Base-by-base conservation (phyloP, 805 yeast genomes). In the Myxozyma melibiosi region DNA sequence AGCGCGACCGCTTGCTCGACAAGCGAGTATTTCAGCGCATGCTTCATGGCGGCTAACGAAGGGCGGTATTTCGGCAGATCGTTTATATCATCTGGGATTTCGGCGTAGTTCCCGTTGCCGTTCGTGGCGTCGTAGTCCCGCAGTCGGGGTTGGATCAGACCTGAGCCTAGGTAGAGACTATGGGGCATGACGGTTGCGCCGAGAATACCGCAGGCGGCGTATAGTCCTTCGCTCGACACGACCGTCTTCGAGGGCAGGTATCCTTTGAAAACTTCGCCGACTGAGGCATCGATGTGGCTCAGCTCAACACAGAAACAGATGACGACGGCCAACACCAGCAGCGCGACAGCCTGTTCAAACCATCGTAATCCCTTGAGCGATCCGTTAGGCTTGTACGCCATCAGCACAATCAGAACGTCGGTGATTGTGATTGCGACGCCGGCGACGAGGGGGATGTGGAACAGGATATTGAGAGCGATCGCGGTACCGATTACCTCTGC, bases 401-500 rank as follows among this genome's bases (percentile, higher is more conserved):
- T 78, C 30, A 94, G 74, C 0, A 92, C 95, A 40, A 92, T 77
- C 54, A 92, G 70, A 4, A 92, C 97, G 67, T 92, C 99, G 4
- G 88, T 73, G 20, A 90, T 85, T 0, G 98, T 92, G 51, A 92
- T 71, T 2, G 90, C 73, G 14, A 92, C 96, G 30, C 99, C 99
- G 5, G 83, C 77, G 7, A 88, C 78, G 18, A 94, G 74, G 0
- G 98, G 98, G 5, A 94, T 75, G 2, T 82, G 80, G 69, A 91
- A 83, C 41, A 94, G 73, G 53, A 92, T 89, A 65, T 94, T 90
- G 57, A 92, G 78, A 0, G 98, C 86, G 55, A 92, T 90, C 2
- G 98, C 97, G 2, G 97, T 89, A n/a, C 99, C 99, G 25, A 94
- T 92, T 33, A 92, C 96, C 70, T 92, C 98, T 1, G 99, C 97